Evolutionary conservation across 2,329 filamentous ascomycete species (phyloP).

Genomic region (Aspergillus hiratsukae): DNA sequence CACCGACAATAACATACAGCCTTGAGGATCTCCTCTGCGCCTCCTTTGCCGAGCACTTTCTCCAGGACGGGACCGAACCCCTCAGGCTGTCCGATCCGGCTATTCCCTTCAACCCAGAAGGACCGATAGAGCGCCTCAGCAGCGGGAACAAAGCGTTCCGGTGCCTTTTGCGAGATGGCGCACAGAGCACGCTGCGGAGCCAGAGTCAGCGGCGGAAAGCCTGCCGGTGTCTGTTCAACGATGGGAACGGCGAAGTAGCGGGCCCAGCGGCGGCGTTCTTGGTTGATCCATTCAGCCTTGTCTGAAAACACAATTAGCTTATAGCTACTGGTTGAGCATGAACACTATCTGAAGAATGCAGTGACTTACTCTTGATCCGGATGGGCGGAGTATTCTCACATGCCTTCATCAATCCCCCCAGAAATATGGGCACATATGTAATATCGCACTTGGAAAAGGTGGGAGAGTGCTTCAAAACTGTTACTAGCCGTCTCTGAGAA

Average conservation of each 20-base stretch:
- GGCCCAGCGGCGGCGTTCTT: constrained; percentile 53
- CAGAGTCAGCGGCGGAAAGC: constrained; percentile 53
- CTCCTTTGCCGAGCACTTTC: constrained; percentile 42
- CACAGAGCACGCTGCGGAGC: constrained; percentile 50
- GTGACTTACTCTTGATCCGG: constrained; percentile 50
- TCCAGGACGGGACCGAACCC: constrained; percentile 43
- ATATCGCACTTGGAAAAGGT: constrained; percentile 53
- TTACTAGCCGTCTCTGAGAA: not conserved
- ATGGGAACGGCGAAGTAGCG: constrained; percentile 53
- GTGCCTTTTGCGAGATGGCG: constrained; percentile 42
- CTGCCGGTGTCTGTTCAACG: constrained; percentile 37
- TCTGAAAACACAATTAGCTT: too few relatives aligned
- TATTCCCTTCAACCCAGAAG: constrained; percentile 49
- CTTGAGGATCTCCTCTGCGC: constrained; percentile 39
- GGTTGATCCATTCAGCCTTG: constrained; percentile 55
- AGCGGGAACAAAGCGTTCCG: constrained; percentile 37
- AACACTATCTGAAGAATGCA: too few relatives aligned
- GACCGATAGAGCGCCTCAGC: constrained; percentile 47
- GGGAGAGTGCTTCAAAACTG: constrained; percentile 46
- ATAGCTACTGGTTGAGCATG: not conserved
- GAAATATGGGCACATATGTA: constrained; percentile 55
- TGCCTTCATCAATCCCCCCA: constrained; percentile 56
- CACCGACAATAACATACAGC: constrained; percentile 33
- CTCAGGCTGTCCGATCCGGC: constrained; percentile 42
- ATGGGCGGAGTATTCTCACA: constrained; percentile 54